Percentiles rank a stretch among this genome's conserved stretches.
Conservation (phyloP, 1,284 basidiomycete species). For the Cutaneotrichosporon sp. region DNA sequence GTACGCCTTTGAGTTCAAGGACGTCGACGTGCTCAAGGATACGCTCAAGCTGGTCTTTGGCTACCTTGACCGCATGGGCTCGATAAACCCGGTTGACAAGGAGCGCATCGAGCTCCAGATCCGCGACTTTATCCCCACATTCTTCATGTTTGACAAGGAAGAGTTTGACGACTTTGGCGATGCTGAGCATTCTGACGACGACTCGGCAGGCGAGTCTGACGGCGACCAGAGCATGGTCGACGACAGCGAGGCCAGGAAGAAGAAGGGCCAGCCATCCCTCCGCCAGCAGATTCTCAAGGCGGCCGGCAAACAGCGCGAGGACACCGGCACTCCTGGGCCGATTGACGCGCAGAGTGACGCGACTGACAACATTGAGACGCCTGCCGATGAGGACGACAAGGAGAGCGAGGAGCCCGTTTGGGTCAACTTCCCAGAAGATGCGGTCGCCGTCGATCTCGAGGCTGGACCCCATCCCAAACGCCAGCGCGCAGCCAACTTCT, state of each 20-base stretch:
- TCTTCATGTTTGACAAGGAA: constrained; percentile 69
- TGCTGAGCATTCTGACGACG: constrained; percentile 59
- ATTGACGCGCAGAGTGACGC: constrained; percentile 1
- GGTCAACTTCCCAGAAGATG: constrained; percentile 13
- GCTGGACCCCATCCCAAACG: constrained; percentile 16
- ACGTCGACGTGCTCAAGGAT: constrained; percentile 78
- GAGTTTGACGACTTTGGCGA: constrained; percentile 74
- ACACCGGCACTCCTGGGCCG: constrained; percentile 35
- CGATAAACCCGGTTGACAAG: constrained; percentile 71
- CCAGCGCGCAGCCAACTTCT: constrained; percentile 59
- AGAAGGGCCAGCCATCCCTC: constrained; percentile 54
- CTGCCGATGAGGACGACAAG: constrained; percentile 46
- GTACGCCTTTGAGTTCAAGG: constrained; percentile 72
- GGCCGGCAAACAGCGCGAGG: constrained; percentile 56
- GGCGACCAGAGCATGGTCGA: constrained; percentile 48
- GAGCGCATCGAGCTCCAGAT: constrained; percentile 80
- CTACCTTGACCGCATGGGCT: constrained; percentile 78
- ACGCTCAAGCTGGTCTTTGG: constrained; percentile 82
- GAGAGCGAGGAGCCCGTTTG: constrained; percentile 49
- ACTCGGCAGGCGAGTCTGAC: constrained; percentile 55
- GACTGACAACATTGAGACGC: constrained; percentile 33
- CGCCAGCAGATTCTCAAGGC: constrained; percentile 71
- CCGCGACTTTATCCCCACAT: constrained; percentile 72
- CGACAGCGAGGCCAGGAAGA: constrained; percentile 41
- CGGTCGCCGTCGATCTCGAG: constrained; percentile 46